Base-by-base conservation (phyloP, 2,329 filamentous ascomycete species). In the Elsinoe australis region DNA sequence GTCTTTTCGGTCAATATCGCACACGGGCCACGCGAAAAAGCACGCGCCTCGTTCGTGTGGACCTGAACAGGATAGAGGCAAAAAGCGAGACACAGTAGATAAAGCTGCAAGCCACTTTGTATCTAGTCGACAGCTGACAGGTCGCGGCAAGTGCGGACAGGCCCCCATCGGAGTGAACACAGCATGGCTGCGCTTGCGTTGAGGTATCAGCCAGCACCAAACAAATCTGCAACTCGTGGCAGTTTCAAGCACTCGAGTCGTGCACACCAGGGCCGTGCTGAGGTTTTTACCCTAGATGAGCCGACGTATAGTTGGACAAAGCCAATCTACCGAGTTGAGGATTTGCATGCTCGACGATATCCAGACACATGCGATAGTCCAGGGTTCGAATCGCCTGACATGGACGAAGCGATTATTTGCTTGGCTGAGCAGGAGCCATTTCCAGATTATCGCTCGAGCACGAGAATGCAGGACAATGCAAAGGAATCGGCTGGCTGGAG, bases 261-360 rank as follows among this genome's bases (percentile, higher is more conserved):
- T 41, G 36, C 4, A 26, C 36, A 41, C 14, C 8, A 41, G 21
- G 36, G 12, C 36, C 35, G 21, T 41, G 36, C 36, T 7, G 22
- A 22, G 28, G 36, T 41, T n/a, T n/a, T n/a, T n/a, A n/a, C n/a
- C n/a, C n/a, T n/a, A n/a, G n/a, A n/a, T n/a, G n/a, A n/a, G n/a
- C n/a, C n/a, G n/a, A n/a, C n/a, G n/a, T n/a, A 31, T 44, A 26
- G 29, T 22, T 44, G 15, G 24, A 29, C 19, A 44, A 44, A 44
- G n/a, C 31, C 39, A 26, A 44, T 44, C 39, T 44, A n/a, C n/a
- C n/a, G n/a, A n/a, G n/a, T n/a, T n/a, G n/a, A n/a, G n/a, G n/a
- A 12, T 31, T 10, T 26, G 39, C 22, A 10, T 31, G 26, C 26
- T n/a, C 15, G 15, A 12, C 22, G 31, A 18, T 22, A 18, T 7